Percentiles rank a stretch among this genome's conserved stretches.
phyloP scores from a whole-genome alignment of 192 early-diverging fungal genomes.

The Coemansia sp. region DNA sequence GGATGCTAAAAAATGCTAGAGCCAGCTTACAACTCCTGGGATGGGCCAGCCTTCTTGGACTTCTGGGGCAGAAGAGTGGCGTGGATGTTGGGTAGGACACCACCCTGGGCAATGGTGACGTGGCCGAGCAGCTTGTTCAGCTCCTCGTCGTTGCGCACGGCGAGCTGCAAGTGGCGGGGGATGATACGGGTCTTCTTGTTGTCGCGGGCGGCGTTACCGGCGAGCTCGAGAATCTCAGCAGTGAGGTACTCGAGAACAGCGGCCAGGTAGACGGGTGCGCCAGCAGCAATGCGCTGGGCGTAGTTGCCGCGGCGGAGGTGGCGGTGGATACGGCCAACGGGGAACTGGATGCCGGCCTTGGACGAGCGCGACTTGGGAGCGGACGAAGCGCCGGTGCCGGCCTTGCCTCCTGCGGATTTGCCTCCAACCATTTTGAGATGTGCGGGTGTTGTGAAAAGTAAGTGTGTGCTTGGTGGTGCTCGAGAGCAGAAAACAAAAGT shows the following conservation, averaged over 20 bases:
- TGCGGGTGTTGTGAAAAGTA: neutral
- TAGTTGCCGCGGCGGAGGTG: constrained; percentile 93
- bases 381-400: constrained; percentile 55
- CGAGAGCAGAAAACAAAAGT: neutral
- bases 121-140: constrained; percentile 88
- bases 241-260: constrained; percentile 95
- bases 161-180: constrained; percentile 91
- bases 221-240: constrained; percentile 95
- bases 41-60: constrained; percentile 65
- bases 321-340: constrained; percentile 96
- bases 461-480: constrained; percentile 2
- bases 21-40: constrained; percentile 61
- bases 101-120: constrained; percentile 89
- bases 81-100: constrained; percentile 95
- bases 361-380: constrained; percentile 74
- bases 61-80: constrained; percentile 81
- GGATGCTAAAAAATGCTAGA: neutral
- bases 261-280: constrained; percentile 93
- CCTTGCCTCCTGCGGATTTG: constrained; percentile 71
- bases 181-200: constrained; percentile 97
- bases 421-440: constrained; percentile 63
- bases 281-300: constrained; percentile 89
- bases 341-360: constrained; percentile 95
- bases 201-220: constrained; percentile 93
- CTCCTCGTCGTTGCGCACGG: constrained; percentile 96